A percentile compares a stretch with the other conserved stretches of the same genome.
These are phyloP conservation scores for Picea glauca DNA, from an alignment of 75 land plant species.

Conservation along the genomic window DNA sequence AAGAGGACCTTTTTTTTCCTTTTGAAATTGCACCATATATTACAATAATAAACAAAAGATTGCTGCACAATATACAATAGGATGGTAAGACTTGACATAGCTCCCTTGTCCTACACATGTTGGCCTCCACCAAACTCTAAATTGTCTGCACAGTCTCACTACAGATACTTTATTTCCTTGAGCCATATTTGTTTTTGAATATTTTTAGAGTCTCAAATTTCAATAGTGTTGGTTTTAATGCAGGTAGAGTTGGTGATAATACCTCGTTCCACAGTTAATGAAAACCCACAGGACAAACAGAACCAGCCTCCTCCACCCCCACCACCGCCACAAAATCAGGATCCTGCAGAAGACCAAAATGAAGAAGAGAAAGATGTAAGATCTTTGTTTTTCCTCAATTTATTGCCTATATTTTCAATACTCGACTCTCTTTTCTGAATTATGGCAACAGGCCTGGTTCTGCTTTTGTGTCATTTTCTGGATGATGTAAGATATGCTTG, in stretches of 20 bases:
- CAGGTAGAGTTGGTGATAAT: constrained; percentile 97
- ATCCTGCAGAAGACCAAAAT: constrained; percentile 66
- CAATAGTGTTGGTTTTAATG: background rate
- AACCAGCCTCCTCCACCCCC: constrained; percentile 95
- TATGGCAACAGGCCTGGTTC: background rate
- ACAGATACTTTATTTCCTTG: background rate
- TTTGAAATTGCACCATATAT: too few species aligned
- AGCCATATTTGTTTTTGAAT: constrained; percentile 5
- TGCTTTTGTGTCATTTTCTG: constrained; percentile 6
- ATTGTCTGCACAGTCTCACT: too few species aligned
- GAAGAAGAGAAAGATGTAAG: constrained; percentile 79
- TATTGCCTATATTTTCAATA: background rate
- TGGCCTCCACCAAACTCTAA: too few species aligned
- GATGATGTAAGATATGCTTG: background rate
- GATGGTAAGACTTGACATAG: too few species aligned
- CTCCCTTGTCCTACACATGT: too few species aligned
- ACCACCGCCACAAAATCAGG: constrained; percentile 80
- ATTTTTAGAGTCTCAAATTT: background rate
- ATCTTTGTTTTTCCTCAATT: background rate
- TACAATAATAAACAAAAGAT: too few species aligned
- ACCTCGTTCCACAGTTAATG: constrained; percentile 82
- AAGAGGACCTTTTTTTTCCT: too few species aligned
- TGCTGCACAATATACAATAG: too few species aligned
- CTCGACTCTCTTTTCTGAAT: too few species aligned
- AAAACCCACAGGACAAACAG: constrained; percentile 78